Percentiles rank a stretch among this genome's conserved stretches.
Evolutionary conservation across 345 rosid species (phyloP).

Genomic region (Syzygium aqueum): DNA sequence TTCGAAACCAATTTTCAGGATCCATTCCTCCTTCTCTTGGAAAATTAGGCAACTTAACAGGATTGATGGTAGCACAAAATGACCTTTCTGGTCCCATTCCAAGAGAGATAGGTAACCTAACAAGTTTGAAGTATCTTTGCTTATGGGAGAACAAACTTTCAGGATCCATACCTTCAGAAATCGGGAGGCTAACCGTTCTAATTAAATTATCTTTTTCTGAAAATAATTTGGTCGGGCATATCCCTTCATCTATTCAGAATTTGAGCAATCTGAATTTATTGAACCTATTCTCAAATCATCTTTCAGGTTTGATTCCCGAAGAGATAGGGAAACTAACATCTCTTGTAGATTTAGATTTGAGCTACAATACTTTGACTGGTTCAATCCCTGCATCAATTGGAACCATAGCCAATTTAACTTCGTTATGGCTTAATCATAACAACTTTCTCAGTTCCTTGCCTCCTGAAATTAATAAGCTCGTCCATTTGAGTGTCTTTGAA

Average conservation of each 20-base stretch:
- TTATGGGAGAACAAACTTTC: rapidly evolving
- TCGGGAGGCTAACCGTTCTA: background rate
- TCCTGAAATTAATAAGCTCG: background rate
- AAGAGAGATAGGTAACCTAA: background rate
- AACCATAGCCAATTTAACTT: background rate
- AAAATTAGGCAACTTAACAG: too few species aligned
- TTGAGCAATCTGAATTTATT: too few species aligned
- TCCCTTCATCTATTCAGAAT: too few species aligned
- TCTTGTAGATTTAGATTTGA: background rate
- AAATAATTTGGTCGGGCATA: too few species aligned
- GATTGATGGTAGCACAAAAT: too few species aligned
- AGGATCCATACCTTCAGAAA: background rate
- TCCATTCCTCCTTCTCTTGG: background rate
- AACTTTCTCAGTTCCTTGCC: rapidly evolving
- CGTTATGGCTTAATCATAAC: too few species aligned
- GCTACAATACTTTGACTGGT: background rate
- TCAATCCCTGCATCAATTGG: background rate
- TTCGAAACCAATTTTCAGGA: background rate
- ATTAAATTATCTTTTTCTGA: too few species aligned
- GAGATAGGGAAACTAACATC: background rate
- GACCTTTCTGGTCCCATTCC: background rate
- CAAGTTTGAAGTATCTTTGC: background rate
- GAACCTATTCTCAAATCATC: background rate
- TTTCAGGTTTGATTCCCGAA: background rate
- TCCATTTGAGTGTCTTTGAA: too few species aligned